Evolutionary conservation across 2,329 filamentous ascomycete species (phyloP), one percentile per base, ranked within the genome.

Genomic region (Botryotinia convoluta): DNA sequence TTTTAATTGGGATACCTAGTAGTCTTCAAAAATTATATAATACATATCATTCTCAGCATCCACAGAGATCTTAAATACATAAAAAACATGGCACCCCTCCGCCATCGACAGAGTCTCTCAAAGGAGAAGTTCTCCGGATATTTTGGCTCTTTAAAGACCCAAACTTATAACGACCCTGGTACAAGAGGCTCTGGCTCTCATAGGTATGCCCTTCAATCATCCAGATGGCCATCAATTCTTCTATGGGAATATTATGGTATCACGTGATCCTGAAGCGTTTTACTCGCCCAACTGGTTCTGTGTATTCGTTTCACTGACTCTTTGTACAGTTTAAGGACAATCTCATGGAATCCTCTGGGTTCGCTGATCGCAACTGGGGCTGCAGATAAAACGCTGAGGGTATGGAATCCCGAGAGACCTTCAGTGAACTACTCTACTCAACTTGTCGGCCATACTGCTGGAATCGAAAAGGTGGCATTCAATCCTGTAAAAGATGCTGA

Each of bases 281-380:
- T 18, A 32, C n/a, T 32, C 51, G 16, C 51, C 7, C n/a, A 29
- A 57, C n/a, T 32, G n/a, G 51, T 32, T 16, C 51, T 57, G n/a
- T 57, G 7, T 57, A 37, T 48, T 2, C 18, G 20, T 39, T 37
- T 26, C 9, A 37, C 70, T 72, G 37, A 72, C 37, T 67, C 51
- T 37, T 39, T 37, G n/a, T 29, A 48, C 59, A 94, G 91, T 76
- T 86, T 97, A 73, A 90, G 93, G 59, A 91, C 92, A 2, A 91
- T 98, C 77, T 91, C 93, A 57, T 98, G 95, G 95, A 97, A 95
- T 77, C 93, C 95, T 0, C 86, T 93, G 0, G 94, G 95, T 48
- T 92, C 89, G 14, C 86, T 96, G 74, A 90, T 98, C 74, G 95
- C 95, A 0, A 97, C 95, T 0, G 94, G 94, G 4, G 88, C 91